Evolutionary conservation across 495 filamentous ascomycete genomes (phyloP).

Genomic region (Penicillium bialowiezense): DNA sequence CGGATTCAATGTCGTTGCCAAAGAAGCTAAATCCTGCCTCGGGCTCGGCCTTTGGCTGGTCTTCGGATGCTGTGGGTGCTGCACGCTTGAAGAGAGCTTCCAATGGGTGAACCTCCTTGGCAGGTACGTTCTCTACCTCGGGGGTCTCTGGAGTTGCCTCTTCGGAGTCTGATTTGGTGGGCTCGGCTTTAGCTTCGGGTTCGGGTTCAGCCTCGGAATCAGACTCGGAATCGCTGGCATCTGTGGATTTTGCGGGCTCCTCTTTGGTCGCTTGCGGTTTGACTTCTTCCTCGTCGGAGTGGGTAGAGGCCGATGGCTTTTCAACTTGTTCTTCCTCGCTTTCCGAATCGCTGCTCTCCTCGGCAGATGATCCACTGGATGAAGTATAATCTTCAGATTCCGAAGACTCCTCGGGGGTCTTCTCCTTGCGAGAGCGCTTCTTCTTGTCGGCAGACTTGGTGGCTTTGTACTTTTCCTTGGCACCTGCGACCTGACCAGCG

Average conservation of each 20-base stretch:
- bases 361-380: constrained; percentile 41
- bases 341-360: constrained; percentile 30
- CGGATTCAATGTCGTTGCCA: constrained; percentile 49
- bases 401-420: constrained; percentile 15
- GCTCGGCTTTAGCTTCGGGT: constrained; percentile 1
- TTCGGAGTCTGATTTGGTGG: constrained; percentile 4
- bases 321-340: constrained; percentile 24
- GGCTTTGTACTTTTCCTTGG: constrained; percentile 34
- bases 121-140: constrained; percentile 14
- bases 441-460: constrained; percentile 7
- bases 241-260: not conserved
- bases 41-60: constrained; percentile 39
- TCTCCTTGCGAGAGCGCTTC: constrained; percentile 5
- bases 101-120: constrained; percentile 70
- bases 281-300: constrained; percentile 14
- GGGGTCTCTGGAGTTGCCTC: constrained; percentile 10
- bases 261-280: constrained; percentile 10
- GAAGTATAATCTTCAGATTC: constrained; percentile 47
- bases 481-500: constrained; percentile 35
- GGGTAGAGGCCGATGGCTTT: constrained; percentile 21
- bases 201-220: constrained; percentile 5
- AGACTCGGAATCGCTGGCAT: not conserved
- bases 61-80: constrained; percentile 32
- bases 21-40: constrained; percentile 63
- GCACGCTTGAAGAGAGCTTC: constrained; percentile 86